Conservation (phyloP, 441 rosid species). For the Jatropha multifida region DNA sequence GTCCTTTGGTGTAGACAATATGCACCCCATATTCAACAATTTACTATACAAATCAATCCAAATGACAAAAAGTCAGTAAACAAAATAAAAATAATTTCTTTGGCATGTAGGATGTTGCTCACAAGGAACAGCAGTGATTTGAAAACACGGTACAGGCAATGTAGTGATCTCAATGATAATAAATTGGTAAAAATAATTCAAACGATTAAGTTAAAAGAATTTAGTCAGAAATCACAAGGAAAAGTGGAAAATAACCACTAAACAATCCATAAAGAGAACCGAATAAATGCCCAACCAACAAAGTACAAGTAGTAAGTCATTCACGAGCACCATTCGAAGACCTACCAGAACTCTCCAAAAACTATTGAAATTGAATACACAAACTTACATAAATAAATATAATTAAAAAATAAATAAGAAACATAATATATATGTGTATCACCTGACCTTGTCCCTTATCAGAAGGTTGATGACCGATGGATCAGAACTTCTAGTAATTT, state of each 20-base stretch:
- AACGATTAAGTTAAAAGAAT: constrained; percentile 23
- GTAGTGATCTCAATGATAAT: constrained; percentile 16
- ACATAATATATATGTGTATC: constrained; percentile 16
- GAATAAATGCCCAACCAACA: constrained; percentile 57
- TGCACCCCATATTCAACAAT: constrained; percentile 76
- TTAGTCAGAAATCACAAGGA: constrained; percentile 31
- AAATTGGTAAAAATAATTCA: constrained; percentile 12
- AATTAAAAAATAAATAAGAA: neutral
- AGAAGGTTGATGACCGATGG: constrained; percentile 37
- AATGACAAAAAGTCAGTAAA: constrained; percentile 22
- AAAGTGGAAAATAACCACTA: constrained; percentile 23
- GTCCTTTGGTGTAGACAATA: constrained; percentile 74
- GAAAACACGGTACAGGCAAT: constrained; percentile 8
- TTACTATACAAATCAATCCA: constrained; percentile 39
- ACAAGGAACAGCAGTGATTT: constrained; percentile 7
- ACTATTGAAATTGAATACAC: constrained; percentile 16
- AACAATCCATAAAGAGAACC: constrained; percentile 29
- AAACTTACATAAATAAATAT: neutral
- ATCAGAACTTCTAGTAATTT: constrained; percentile 40
- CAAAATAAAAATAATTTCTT: constrained; percentile 8
- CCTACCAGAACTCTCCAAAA: constrained; percentile 41
- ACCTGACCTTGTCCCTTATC: constrained; percentile 43
- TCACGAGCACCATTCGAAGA: constrained; percentile 57
- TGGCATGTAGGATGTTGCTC: neutral
- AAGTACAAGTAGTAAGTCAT: constrained; percentile 44